Conservation (phyloP, 768 basidiomycete species). For the Lentinula detonsa region DNA sequence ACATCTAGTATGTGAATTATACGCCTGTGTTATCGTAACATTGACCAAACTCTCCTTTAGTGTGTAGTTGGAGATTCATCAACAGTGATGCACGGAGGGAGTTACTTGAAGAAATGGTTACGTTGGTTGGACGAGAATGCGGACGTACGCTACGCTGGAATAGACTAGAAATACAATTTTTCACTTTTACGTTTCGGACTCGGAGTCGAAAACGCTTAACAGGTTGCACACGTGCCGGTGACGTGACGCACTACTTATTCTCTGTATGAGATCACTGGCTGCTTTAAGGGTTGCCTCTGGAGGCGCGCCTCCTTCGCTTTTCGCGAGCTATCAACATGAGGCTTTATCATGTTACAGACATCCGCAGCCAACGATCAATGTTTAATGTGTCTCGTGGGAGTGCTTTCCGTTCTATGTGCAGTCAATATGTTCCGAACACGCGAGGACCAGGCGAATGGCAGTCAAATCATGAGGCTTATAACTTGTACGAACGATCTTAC, state of each 20-base stretch:
- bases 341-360: background rate
- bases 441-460: slow-evolving; percentile 3
- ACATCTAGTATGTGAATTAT: slow-evolving; percentile 60
- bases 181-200: too few relatives aligned
- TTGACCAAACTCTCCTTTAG: slow-evolving; percentile 28
- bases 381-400: background rate
- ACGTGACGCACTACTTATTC: background rate
- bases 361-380: background rate
- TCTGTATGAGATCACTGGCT: background rate
- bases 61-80: slow-evolving; percentile 93
- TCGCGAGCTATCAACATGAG: background rate
- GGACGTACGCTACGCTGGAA: slow-evolving; percentile 82
- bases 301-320: background rate
- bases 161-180: slow-evolving; percentile 35
- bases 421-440: slow-evolving; percentile 4
- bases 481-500: background rate
- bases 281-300: background rate
- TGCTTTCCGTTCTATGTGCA: background rate
- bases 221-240: background rate
- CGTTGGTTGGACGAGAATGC: slow-evolving; percentile 86
- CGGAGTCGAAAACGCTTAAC: background rate
- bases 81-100: slow-evolving; percentile 79
- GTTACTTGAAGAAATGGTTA: slow-evolving; percentile 87
- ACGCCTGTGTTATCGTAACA: background rate
- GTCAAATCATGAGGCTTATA: background rate